Base-by-base conservation (phyloP, 2,329 filamentous ascomycete species). In the Alternaria brassicicola region DNA sequence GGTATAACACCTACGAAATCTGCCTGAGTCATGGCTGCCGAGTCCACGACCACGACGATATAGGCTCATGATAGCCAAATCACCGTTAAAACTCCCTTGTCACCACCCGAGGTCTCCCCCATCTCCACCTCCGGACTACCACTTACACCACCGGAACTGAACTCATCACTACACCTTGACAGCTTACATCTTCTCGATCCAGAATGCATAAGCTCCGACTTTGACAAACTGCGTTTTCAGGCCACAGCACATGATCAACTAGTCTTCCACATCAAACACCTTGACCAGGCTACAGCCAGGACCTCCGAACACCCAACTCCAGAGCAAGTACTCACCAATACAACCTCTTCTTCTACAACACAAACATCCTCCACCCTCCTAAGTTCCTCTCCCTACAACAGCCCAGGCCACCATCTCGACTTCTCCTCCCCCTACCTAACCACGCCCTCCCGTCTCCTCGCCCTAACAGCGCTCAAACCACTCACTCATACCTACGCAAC, bases 381-480 rank as follows among this genome's bases (percentile, higher is more conserved):
- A 42, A 81, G 90, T 38, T 84, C 88, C 61, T 96, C 93, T 0
- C 92, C 92, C 0, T 96, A 97, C 75, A 86, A 86, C 9, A 86
- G 88, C 39, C 76, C 80, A 26, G 81, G 84, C 3, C 92, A 96
- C 75, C 85, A 91, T 47, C 86, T 96, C 31, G 87, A 93, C 72
- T 83, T 97, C 56, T 77, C 82, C 43, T 86, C 83, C 3, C 28
- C 39, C 10, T 19, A 42, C 21, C 82, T 96, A 6, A 84, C 90
- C 61, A 78, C 78, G 0, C 84, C 91, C 62, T 88, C 88, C 62
- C 84, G 83, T 9, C 82, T 96, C 50, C 82, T 97, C 52, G 89
- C 92, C 5, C 83, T 86, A 59, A 85, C 85, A 26, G 79, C 81
- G 13, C 82, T 97, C 64, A 81, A 81, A 58, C 86, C 86, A 35